A percentile compares a stretch with the other conserved stretches of the same genome.
These are phyloP conservation scores for Saccharomycopsis olivae DNA, from an alignment of 805 yeast genomes.

Conservation along the genomic window DNA sequence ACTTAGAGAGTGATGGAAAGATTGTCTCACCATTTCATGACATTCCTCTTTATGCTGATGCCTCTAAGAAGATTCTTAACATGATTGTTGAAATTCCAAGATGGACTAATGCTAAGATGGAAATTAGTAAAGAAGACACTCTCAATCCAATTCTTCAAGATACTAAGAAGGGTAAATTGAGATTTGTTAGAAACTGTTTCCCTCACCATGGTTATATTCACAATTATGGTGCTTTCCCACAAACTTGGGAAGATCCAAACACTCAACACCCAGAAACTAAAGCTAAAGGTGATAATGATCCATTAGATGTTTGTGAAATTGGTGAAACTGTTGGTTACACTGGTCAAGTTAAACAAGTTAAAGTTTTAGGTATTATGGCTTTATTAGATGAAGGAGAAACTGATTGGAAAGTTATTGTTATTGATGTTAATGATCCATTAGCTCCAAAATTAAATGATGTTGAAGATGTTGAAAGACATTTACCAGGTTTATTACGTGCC, in stretches of 20 bases:
- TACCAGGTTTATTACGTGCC: conserved; percentile 63
- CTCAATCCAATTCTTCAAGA: conserved; percentile 81
- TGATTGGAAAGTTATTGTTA: conserved; percentile 84
- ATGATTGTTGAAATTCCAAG: conserved; percentile 73
- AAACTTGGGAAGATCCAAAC: conserved; percentile 97
- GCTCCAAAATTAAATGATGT: conserved; percentile 50
- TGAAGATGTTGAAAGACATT: conserved; percentile 51
- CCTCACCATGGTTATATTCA: conserved; percentile 81
- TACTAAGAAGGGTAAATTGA: conserved; percentile 57
- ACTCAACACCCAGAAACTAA: conserved; percentile 27
- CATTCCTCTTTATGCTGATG: conserved; percentile 44
- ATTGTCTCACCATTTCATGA: conserved; percentile 65
- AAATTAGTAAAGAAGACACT: conserved; percentile 44
- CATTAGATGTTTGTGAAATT: conserved; percentile 88
- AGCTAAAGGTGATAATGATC: conserved; percentile 82
- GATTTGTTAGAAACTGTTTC: conserved; percentile 70
- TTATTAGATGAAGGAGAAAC: conserved; percentile 89
- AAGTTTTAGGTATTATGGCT: conserved; percentile 68
- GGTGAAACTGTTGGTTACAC: conserved; percentile 46
- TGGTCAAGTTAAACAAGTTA: conserved; percentile 58
- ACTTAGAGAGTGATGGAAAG: conserved; percentile 29
- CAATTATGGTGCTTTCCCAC: conserved; percentile 84
- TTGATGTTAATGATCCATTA: conserved; percentile 56
- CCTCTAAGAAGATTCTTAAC: conserved; percentile 34
- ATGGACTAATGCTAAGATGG: conserved; percentile 79